These are phyloP conservation scores for Olyra latifolia DNA, from an alignment of 176 grass and related monocot species.

Conservation along the genomic window DNA sequence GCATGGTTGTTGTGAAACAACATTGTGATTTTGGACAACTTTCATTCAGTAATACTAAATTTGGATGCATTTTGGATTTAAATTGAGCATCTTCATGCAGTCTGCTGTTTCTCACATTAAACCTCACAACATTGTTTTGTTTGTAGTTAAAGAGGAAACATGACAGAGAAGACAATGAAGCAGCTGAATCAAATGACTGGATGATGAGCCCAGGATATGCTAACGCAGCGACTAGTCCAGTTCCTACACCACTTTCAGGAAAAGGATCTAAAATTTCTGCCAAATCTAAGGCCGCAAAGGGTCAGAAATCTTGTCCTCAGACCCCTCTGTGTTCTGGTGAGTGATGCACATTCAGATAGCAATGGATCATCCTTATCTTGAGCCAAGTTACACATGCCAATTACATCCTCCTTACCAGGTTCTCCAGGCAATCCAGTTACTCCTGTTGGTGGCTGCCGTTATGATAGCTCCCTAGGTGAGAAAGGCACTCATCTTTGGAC, in stretches of 20 bases:
- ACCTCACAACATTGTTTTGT: conserved; percentile 18
- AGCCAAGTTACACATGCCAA: conserved; percentile 3
- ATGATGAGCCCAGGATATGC: conserved; percentile 61
- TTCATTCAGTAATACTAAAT: not conserved
- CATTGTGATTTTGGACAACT: not conserved
- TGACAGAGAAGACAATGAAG: conserved; percentile 42
- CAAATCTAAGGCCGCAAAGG: conserved; percentile 48
- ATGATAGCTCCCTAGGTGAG: conserved; percentile 85
- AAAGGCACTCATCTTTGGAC: not conserved
- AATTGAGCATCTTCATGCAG: not conserved
- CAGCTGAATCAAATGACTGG: conserved; percentile 56
- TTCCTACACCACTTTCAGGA: conserved; percentile 60
- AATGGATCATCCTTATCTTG: conserved; percentile 14
- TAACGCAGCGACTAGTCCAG: conserved; percentile 37
- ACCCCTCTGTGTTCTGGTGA: conserved; percentile 58
- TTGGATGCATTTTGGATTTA: not conserved
- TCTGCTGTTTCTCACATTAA: not conserved
- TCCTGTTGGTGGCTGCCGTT: conserved; percentile 63
- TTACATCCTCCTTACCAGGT: conserved; percentile 47
- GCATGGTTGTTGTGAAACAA: not conserved
- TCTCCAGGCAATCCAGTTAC: conserved; percentile 62
- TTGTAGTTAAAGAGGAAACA: conserved; percentile 65
- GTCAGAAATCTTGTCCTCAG: conserved; percentile 68
- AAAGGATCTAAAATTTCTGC: conserved; percentile 50
- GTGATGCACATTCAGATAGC: conserved; percentile 23